These are phyloP conservation scores for Lichtheimia ramosa DNA, from an alignment of 371 early-diverging fungal genomes.

Conservation along the genomic window DNA sequence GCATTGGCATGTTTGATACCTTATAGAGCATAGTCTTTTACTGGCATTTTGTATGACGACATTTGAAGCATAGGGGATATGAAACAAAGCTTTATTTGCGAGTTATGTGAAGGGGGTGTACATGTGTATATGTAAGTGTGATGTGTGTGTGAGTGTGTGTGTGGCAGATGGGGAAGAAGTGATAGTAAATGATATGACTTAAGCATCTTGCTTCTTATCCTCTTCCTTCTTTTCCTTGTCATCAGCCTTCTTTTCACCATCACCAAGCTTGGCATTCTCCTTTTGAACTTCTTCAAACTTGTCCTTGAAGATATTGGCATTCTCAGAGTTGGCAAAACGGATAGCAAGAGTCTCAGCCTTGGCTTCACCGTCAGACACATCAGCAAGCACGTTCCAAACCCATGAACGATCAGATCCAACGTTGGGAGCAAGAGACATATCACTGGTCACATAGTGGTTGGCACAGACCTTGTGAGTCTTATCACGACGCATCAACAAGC, in stretches of 20 bases:
- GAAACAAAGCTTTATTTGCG: neutral
- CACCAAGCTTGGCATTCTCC: constrained; percentile 26
- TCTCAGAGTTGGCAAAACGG: constrained; percentile 94
- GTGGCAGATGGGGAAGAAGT: neutral
- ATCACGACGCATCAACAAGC: constrained; percentile 96
- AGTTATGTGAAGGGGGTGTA: neutral
- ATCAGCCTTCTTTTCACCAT: constrained; percentile 20
- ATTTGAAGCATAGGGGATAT: too few relatives aligned
- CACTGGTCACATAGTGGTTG: constrained; percentile 92
- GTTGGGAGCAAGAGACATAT: constrained; percentile 88
- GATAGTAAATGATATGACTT: constrained; percentile 5
- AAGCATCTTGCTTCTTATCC: constrained; percentile 23
- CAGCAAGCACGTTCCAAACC: constrained; percentile 92
- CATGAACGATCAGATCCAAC: constrained; percentile 97
- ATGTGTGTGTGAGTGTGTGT: constrained; percentile 1
- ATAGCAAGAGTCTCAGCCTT: constrained; percentile 90
- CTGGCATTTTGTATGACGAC: too few relatives aligned
- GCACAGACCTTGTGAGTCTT: constrained; percentile 98
- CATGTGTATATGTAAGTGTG: neutral
- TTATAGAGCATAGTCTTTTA: too few relatives aligned
- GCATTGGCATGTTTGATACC: too few relatives aligned
- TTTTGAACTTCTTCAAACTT: constrained; percentile 50
- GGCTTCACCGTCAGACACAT: constrained; percentile 87
- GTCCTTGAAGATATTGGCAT: constrained; percentile 54
- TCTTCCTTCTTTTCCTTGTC: constrained; percentile 34